Evolutionary conservation across 2,329 filamentous ascomycete genomes (phyloP).

Genomic region (Pleoardoris graminearum): DNA sequence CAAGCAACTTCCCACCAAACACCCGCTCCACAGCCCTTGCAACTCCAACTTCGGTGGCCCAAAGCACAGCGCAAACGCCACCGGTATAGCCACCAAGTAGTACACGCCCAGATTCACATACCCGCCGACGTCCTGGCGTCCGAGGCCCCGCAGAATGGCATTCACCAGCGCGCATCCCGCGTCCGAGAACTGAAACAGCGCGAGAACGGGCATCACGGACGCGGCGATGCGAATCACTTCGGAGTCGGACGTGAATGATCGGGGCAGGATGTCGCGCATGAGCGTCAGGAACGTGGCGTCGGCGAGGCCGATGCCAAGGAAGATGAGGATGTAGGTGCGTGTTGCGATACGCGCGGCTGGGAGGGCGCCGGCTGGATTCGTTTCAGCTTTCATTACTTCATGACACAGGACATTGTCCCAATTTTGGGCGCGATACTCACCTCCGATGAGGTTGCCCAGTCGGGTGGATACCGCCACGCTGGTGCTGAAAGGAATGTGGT

Average conservation of each 20-base stretch:
- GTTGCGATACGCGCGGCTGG: constrained; percentile 40
- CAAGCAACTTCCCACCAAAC: constrained; percentile 37
- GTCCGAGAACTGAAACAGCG: constrained; percentile 46
- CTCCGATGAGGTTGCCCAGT: constrained; percentile 45
- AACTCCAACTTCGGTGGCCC: constrained; percentile 40
- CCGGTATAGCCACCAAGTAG: constrained; percentile 44
- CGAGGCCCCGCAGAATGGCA: constrained; percentile 43
- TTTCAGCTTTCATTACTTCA: too few relatives aligned
- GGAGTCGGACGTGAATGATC: constrained; percentile 41
- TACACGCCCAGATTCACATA: constrained; percentile 46
- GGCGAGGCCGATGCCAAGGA: constrained; percentile 40
- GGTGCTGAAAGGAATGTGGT: constrained; percentile 44
- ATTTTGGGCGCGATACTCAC: background rate
- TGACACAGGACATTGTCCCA: too few relatives aligned
- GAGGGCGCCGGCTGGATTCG: constrained; percentile 31
- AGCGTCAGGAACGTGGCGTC: constrained; percentile 39
- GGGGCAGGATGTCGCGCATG: constrained; percentile 37
- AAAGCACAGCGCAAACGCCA: constrained; percentile 44
- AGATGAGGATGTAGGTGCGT: constrained; percentile 37
- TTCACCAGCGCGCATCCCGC: constrained; percentile 44
- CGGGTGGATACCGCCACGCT: constrained; percentile 46
- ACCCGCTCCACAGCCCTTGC: constrained; percentile 44
- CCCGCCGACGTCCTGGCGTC: constrained; percentile 45
- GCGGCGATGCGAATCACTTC: constrained; percentile 41
- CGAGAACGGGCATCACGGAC: constrained; percentile 41